phyloP scores from a whole-genome alignment of 768 basidiomycete species.

The Gloeostereum incarnatum region DNA sequence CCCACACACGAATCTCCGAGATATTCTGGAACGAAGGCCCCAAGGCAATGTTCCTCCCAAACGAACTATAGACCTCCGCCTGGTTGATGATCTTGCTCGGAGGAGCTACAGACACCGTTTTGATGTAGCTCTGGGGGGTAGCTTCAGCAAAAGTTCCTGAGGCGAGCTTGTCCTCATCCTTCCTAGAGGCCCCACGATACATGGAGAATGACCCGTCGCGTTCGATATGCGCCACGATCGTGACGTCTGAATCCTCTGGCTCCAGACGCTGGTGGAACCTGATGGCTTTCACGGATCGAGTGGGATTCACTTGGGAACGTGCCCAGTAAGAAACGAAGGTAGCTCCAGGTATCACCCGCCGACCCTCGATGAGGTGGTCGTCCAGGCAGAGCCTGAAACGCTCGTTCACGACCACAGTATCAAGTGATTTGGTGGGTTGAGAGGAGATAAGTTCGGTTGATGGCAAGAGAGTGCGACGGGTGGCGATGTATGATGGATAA shows the following conservation, averaged over 20 bases:
- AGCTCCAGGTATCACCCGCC: constrained; percentile 23
- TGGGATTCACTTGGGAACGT: constrained; percentile 3
- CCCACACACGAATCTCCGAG: constrained; percentile 18
- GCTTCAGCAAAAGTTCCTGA: constrained; percentile 14
- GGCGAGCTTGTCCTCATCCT: constrained; percentile 15
- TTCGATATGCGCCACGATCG: constrained; percentile 14
- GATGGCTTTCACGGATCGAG: constrained; percentile 4
- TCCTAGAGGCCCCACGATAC: constrained; percentile 10
- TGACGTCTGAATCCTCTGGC: constrained; percentile 14
- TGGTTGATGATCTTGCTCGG: background rate
- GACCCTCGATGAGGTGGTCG: constrained; percentile 24
- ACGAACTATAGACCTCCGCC: constrained; percentile 16
- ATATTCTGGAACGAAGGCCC: constrained; percentile 21
- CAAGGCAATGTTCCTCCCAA: constrained; percentile 23
- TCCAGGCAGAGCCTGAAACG: constrained; percentile 18
- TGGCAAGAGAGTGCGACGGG: constrained; percentile 13
- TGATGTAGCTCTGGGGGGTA: background rate
- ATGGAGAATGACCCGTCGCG: constrained; percentile 15
- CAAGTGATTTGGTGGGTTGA: background rate
- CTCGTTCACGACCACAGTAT: constrained; percentile 16
- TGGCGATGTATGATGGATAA: constrained; percentile 20
- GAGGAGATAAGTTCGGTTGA: too few species aligned
- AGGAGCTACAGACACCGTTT: background rate
- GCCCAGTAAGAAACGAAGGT: constrained; percentile 23
- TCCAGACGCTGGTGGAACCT: constrained; percentile 22